Conservation (phyloP, 2,329 filamentous ascomycete species). For the Teratosphaeria zuluensis region DNA sequence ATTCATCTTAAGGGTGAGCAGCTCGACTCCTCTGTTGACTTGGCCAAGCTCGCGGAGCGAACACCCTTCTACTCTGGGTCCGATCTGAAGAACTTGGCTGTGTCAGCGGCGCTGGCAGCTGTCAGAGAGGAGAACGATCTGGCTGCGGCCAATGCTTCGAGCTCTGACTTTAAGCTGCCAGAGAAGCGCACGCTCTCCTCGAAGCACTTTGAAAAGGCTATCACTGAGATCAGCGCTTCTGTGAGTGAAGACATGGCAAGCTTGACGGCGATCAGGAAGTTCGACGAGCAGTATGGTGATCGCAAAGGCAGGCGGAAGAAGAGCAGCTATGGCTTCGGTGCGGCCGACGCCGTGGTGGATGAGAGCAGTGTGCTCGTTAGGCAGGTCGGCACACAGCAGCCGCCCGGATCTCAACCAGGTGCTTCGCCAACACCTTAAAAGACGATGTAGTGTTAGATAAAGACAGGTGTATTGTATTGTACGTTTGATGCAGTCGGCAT, state of each 20-base stretch:
- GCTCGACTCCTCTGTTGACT: constrained; percentile 51
- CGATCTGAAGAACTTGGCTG: constrained; percentile 73
- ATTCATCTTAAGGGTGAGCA: constrained; percentile 62
- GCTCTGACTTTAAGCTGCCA: constrained; percentile 49
- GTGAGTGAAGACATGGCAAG: constrained; percentile 90
- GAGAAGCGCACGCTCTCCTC: constrained; percentile 55
- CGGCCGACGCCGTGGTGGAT: constrained; percentile 13
- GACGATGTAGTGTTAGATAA: not conserved
- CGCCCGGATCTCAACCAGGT: not conserved
- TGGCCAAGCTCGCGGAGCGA: constrained; percentile 53
- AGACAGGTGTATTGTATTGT: not conserved
- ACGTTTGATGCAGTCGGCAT: not conserved
- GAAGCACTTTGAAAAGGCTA: constrained; percentile 73
- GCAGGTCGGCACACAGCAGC: not conserved
- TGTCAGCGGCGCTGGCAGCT: constrained; percentile 68
- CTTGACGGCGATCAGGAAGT: constrained; percentile 78
- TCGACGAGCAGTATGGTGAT: constrained; percentile 91
- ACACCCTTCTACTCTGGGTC: constrained; percentile 75
- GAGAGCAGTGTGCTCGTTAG: constrained; percentile 24
- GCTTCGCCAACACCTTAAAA: not conserved
- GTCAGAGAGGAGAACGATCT: constrained; percentile 61
- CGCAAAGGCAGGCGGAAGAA: constrained; percentile 49
- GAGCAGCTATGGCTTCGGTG: constrained; percentile 24
- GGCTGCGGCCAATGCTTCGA: constrained; percentile 13
- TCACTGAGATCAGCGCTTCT: constrained; percentile 82